phyloP scores from a whole-genome alignment of 768 basidiomycete species.

The Tulasnella sp. region DNA sequence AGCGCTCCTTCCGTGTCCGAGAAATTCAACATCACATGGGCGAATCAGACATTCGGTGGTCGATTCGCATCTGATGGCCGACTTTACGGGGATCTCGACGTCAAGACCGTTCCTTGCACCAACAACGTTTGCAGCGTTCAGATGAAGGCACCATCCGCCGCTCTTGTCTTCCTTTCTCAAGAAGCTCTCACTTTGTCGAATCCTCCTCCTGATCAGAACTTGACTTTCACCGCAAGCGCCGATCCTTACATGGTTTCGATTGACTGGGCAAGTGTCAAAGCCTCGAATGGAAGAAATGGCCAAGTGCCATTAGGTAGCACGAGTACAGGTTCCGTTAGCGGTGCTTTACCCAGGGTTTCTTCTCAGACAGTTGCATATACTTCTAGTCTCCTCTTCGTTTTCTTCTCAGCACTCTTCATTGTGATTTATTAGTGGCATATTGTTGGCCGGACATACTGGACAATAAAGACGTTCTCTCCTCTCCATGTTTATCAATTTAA shows the following conservation, averaged over 20 bases:
- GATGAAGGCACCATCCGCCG: conserved; percentile 27
- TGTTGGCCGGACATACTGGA: too few relatives aligned
- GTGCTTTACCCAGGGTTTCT: too few relatives aligned
- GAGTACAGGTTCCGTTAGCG: too few relatives aligned
- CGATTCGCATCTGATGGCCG: conserved; percentile 27
- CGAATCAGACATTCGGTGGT: conserved; percentile 25
- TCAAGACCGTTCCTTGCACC: conserved; percentile 25
- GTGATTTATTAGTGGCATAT: too few relatives aligned
- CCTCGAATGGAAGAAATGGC: conserved; percentile 11
- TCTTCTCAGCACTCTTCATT: too few relatives aligned
- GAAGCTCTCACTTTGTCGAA: conserved; percentile 19
- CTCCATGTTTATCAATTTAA: too few relatives aligned
- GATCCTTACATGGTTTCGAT: too few relatives aligned
- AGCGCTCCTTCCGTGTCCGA: conserved; percentile 24
- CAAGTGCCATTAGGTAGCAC: conserved; percentile 1
- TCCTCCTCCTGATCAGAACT: too few relatives aligned
- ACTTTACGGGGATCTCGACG: conserved; percentile 22
- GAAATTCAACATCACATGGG: conserved; percentile 31
- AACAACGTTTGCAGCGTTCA: conserved; percentile 24
- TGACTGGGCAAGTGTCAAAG: not conserved
- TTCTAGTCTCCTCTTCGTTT: too few relatives aligned
- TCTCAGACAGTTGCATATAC: too few relatives aligned
- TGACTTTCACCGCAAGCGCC: too few relatives aligned
- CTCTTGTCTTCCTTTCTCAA: conserved; percentile 27
- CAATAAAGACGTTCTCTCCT: too few relatives aligned